Percentiles rank a stretch among this genome's conserved stretches.
phyloP scores from a whole-genome alignment of 2,329 filamentous ascomycete species.

The Ascochyta koolunga region DNA sequence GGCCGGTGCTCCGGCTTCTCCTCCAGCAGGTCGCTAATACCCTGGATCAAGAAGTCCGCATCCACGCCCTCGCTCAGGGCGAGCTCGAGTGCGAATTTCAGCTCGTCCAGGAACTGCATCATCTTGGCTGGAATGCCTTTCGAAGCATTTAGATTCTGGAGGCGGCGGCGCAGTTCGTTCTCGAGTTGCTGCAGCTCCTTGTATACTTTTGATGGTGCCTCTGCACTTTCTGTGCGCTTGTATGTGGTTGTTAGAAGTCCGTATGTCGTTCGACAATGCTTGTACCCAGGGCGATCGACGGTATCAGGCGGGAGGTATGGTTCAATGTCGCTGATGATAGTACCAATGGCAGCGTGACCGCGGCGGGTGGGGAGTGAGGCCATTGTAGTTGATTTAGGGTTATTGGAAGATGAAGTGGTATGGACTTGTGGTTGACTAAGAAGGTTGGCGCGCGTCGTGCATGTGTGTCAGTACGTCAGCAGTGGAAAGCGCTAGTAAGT shows the following conservation, averaged over 20 bases:
- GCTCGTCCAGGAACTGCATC: slow-evolving; percentile 22
- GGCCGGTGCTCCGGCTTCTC: slow-evolving; percentile 11
- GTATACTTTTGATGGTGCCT: slow-evolving; percentile 22
- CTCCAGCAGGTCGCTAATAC: slow-evolving; percentile 12
- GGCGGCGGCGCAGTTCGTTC: slow-evolving; percentile 20
- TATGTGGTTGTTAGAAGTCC: slow-evolving; percentile 24
- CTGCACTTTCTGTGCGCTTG: slow-evolving; percentile 15
- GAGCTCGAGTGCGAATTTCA: slow-evolving; percentile 18
- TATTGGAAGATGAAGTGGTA: not conserved
- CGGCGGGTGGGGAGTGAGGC: not conserved
- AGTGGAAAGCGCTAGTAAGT: not conserved
- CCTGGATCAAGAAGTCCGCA: slow-evolving; percentile 14
- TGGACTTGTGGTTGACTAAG: not conserved
- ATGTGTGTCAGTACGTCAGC: not conserved
- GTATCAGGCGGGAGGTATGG: slow-evolving; percentile 25
- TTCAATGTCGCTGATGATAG: slow-evolving; percentile 27
- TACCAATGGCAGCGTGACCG: slow-evolving; percentile 25
- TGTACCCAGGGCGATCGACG: slow-evolving; percentile 21
- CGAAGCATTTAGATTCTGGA: slow-evolving; percentile 19
- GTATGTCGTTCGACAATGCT: slow-evolving; percentile 24
- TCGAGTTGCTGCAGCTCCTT: slow-evolving; percentile 25
- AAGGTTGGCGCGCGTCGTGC: not conserved
- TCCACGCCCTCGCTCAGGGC: slow-evolving; percentile 19
- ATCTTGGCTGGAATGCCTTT: slow-evolving; percentile 29
- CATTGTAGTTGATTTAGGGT: slow-evolving; percentile 1